phyloP scores from a whole-genome alignment of 208 protist species.

The Trypanosoma theileri region DNA sequence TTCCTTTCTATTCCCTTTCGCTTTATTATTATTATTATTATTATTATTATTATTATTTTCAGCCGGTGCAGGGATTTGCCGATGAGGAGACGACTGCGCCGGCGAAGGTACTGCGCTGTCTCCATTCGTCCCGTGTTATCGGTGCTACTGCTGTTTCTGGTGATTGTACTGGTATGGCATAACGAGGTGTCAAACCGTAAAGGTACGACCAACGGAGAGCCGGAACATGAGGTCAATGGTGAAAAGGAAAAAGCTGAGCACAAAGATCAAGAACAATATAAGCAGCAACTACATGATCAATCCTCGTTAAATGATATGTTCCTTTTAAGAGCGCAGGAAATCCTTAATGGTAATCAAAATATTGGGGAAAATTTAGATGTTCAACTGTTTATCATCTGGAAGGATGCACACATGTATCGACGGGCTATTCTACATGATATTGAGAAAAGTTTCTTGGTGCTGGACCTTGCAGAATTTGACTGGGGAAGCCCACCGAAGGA shows the following conservation, averaged over 20 bases:
- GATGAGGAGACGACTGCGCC: background rate
- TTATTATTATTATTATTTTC: slow-evolving; percentile 5
- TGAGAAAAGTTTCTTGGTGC: slow-evolving; percentile 17
- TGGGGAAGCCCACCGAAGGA: background rate
- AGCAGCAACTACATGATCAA: background rate
- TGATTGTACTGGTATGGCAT: background rate
- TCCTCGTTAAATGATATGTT: background rate
- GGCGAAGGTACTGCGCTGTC: background rate
- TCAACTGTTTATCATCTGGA: slow-evolving; percentile 37
- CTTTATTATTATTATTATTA: background rate
- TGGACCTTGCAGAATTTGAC: slow-evolving; percentile 14
- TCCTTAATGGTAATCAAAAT: slow-evolving; percentile 3
- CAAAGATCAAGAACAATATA: background rate
- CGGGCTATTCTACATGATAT: slow-evolving; percentile 24
- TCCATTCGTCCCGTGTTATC: background rate
- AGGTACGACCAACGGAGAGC: background rate
- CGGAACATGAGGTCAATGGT: background rate
- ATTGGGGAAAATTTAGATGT: slow-evolving; percentile 16
- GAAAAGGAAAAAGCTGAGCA: background rate
- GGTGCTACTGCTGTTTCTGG: background rate
- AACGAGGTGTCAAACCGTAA: background rate
- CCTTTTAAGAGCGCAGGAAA: background rate
- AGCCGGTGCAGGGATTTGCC: background rate
- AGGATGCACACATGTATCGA: background rate
- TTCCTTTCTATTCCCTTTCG: background rate